phyloP scores from a whole-genome alignment of 1,284 basidiomycete genomes.

The Puccinia polysora region DNA sequence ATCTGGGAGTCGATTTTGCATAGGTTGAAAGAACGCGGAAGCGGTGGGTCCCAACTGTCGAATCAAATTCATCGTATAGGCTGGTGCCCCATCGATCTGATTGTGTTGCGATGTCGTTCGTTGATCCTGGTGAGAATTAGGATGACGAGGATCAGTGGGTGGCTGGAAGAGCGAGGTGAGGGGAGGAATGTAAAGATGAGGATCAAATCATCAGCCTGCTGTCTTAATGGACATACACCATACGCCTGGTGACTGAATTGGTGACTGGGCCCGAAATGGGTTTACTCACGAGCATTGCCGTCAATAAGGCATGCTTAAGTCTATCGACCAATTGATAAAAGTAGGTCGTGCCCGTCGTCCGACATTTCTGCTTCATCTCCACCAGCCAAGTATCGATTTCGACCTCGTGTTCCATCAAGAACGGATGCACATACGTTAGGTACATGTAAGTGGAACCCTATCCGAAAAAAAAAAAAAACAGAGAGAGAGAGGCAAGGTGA shows the following conservation, averaged over 20 bases:
- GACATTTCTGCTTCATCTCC: slow-evolving; percentile 36
- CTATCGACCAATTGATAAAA: slow-evolving; percentile 30
- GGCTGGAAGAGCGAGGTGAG: slow-evolving; percentile 14
- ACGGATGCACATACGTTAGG: slow-evolving; percentile 38
- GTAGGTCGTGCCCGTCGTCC: slow-evolving; percentile 26
- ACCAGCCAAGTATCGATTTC: slow-evolving; percentile 37
- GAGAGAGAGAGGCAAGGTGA: neutral
- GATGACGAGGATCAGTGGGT: neutral
- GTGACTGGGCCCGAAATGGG: no score
- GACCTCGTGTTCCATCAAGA: slow-evolving; percentile 37
- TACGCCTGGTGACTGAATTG: no score
- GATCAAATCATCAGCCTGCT: no score
- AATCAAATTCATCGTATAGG: slow-evolving; percentile 19
- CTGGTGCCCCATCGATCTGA: slow-evolving; percentile 14
- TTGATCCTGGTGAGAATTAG: neutral
- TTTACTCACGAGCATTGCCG: slow-evolving; percentile 5
- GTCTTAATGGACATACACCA: no score
- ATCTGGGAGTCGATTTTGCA: slow-evolving; percentile 33
- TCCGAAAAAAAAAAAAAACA: neutral
- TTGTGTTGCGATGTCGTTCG: neutral
- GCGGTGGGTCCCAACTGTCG: slow-evolving; percentile 39
- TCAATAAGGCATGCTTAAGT: slow-evolving; percentile 27
- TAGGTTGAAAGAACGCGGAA: slow-evolving; percentile 37
- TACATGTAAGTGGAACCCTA: slow-evolving; percentile 43
- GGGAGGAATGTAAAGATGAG: no score